Evolutionary conservation across 73 alveolate genomes (phyloP), one percentile per base, ranked within the genome.

Genomic region (Vitrella brassicaformis): DNA sequence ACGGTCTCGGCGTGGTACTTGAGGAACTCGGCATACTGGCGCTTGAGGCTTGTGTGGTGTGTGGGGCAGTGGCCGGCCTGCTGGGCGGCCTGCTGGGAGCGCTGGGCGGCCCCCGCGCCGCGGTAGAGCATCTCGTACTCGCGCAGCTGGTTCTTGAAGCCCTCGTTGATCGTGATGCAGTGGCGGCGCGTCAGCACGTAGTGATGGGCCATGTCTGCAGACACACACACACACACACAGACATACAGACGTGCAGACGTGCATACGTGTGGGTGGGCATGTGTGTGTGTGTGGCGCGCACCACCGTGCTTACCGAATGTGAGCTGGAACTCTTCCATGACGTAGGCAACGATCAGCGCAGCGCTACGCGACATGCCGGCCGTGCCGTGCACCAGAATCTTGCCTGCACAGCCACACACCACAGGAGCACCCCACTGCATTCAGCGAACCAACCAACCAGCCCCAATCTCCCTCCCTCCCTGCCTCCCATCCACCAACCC

Each of bases 361-460:
- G 93, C 90, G 28, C 89, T 80, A 30, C 93, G 87, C 0, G 90
- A 82, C 74, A 87, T 68, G 25, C 93, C 93, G 25, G 88, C 90
- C 39, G 78, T 79, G 77, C 93, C 84, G 72, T 82, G 93, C 19
- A 87, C 88, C 31, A 78, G 81, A 27, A 77, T 68, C 56, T 14
- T 39, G 56, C 56, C 22, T 39, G 56, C 56, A 4, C 56, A 14
- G 14, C 56, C 14, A 39, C 56, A 39, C 4, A 39, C 14, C 56
- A 39, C 56, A 4, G 4, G 56, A 4, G 56, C 14, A 14, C 56
- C 56, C 56, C 22, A 39, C 56, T 39, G 14, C 56, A 39, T n/a
- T n/a, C n/a, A n/a, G n/a, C n/a, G n/a, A n/a, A n/a, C n/a, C n/a
- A n/a, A n/a, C n/a, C n/a, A n/a, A n/a, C n/a, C n/a, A n/a, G n/a